A percentile compares a stretch with the other conserved stretches of the same genome.
Conservation (phyloP, 2,329 filamentous ascomycete genomes). For the Polytolypa hystricis region DNA sequence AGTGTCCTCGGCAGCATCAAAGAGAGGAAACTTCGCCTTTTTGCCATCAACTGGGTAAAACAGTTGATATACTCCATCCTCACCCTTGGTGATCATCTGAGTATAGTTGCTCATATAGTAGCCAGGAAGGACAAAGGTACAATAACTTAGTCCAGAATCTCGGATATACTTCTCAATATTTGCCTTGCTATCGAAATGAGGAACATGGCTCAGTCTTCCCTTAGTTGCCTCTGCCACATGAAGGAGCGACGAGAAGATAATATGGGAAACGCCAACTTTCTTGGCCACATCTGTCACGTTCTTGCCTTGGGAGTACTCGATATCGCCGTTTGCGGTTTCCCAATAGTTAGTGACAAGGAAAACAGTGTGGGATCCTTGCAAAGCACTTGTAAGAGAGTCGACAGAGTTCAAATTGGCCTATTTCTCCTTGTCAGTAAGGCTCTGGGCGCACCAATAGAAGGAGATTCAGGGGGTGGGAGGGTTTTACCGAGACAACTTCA, state of each 20-base stretch:
- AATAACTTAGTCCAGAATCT: conserved; percentile 21
- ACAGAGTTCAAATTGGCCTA: conserved; percentile 33
- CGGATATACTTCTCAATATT: conserved; percentile 29
- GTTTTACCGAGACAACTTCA: conserved; percentile 23
- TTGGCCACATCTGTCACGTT: conserved; percentile 29
- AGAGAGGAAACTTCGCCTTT: conserved; percentile 30
- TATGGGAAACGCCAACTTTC: conserved; percentile 25
- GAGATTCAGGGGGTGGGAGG: no score
- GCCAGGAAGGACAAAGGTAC: conserved; percentile 33
- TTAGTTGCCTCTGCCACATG: conserved; percentile 21
- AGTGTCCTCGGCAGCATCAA: conserved; percentile 37
- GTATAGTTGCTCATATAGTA: conserved; percentile 35
- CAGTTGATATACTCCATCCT: conserved; percentile 20
- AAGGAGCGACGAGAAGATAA: conserved; percentile 34
- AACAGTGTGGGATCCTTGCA: conserved; percentile 37
- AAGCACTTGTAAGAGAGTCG: conserved; percentile 29
- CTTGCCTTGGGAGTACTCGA: conserved; percentile 26
- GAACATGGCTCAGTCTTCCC: conserved; percentile 25
- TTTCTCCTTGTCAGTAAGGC: conserved; percentile 25
- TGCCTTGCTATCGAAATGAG: conserved; percentile 34
- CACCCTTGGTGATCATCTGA: conserved; percentile 20
- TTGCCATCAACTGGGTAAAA: conserved; percentile 16
- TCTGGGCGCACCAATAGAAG: no score
- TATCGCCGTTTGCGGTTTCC: conserved; percentile 31
- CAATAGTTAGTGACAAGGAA: conserved; percentile 40